Conservation (phyloP, 2,329 filamentous ascomycete genomes). For the Talaromyces marneffei region DNA sequence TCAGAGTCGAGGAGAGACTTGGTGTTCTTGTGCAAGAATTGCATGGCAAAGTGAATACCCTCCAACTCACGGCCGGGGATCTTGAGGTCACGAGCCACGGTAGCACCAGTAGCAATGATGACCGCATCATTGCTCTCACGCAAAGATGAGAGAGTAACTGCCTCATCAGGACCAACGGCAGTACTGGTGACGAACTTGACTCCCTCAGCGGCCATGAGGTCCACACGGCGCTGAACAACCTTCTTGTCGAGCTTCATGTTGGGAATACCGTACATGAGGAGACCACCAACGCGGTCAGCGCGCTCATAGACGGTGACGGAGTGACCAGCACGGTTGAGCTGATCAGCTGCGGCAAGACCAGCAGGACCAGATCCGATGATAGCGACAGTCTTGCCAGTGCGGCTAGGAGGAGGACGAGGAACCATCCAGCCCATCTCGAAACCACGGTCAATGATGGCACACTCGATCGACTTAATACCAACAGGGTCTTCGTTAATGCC, state of each 20-base stretch:
- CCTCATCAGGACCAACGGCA: slow-evolving; percentile 67
- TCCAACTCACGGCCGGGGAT: slow-evolving; percentile 83
- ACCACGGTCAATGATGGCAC: slow-evolving; percentile 93
- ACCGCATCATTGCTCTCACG: slow-evolving; percentile 73
- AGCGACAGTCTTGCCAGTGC: slow-evolving; percentile 82
- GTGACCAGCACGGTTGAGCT: slow-evolving; percentile 90
- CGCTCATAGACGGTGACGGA: slow-evolving; percentile 87
- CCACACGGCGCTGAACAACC: slow-evolving; percentile 87
- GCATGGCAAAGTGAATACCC: slow-evolving; percentile 93
- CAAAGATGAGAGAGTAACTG: slow-evolving; percentile 63
- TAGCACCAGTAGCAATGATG: slow-evolving; percentile 85
- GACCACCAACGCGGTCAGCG: slow-evolving; percentile 79
- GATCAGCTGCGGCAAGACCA: slow-evolving; percentile 83
- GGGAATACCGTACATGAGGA: slow-evolving; percentile 97
- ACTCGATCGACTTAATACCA: slow-evolving; percentile 97
- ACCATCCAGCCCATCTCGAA: slow-evolving; percentile 99
- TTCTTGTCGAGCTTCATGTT: slow-evolving; percentile 99
- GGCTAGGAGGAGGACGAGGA: slow-evolving; percentile 67
- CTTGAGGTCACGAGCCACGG: slow-evolving; percentile 84
- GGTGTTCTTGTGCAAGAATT: slow-evolving; percentile 95
- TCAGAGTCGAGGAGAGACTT: slow-evolving; percentile 93
- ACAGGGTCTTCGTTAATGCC: slow-evolving; percentile 97
- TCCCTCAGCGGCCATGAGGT: slow-evolving; percentile 90
- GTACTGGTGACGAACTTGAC: slow-evolving; percentile 74
- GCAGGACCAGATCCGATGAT: slow-evolving; percentile 89